These are phyloP conservation scores for Leucogyrophana mollusca DNA, from an alignment of 768 basidiomycete species.

Conservation along the genomic window DNA sequence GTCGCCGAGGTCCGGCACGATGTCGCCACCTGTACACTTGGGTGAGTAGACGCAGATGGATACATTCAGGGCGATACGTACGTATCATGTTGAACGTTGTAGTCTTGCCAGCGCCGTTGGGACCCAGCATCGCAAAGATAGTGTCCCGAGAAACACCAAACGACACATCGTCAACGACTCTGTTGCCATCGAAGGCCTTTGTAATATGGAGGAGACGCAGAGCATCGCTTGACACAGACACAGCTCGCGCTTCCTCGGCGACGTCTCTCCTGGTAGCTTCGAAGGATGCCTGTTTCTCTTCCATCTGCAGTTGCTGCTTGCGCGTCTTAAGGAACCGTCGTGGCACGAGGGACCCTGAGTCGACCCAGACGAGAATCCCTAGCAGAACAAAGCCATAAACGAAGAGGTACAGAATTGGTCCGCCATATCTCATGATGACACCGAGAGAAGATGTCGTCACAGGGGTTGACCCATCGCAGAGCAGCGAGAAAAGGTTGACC, in stretches of 20 bases:
- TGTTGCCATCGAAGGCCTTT: constrained; percentile 55
- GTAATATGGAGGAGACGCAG: constrained; percentile 63
- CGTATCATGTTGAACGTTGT: constrained; percentile 82
- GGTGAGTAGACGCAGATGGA: not conserved
- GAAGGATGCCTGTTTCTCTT: constrained; percentile 11
- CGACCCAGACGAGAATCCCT: constrained; percentile 64
- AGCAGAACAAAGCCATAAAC: constrained; percentile 58
- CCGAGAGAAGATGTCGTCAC: constrained; percentile 50
- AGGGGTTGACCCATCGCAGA: constrained; percentile 56
- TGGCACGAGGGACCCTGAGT: constrained; percentile 61
- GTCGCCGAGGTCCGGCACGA: constrained; percentile 67
- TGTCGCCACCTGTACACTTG: constrained; percentile 55
- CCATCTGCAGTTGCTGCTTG: constrained; percentile 11
- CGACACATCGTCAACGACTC: constrained; percentile 72
- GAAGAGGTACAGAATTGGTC: constrained; percentile 74
- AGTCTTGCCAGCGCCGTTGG: constrained; percentile 84
- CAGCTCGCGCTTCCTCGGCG: constrained; percentile 47
- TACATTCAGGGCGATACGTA: constrained; percentile 31
- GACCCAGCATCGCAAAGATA: constrained; percentile 73
- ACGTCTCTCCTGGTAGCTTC: constrained; percentile 48
- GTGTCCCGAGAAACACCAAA: constrained; percentile 63
- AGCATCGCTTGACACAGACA: constrained; percentile 48
- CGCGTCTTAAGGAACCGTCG: constrained; percentile 31
- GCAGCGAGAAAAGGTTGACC: constrained; percentile 71
- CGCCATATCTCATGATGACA: constrained; percentile 60